Percentiles rank a stretch among this genome's conserved stretches.
These are phyloP conservation scores for Monosporozyma solicola DNA, from an alignment of 805 yeast genomes.

Conservation along the genomic window DNA sequence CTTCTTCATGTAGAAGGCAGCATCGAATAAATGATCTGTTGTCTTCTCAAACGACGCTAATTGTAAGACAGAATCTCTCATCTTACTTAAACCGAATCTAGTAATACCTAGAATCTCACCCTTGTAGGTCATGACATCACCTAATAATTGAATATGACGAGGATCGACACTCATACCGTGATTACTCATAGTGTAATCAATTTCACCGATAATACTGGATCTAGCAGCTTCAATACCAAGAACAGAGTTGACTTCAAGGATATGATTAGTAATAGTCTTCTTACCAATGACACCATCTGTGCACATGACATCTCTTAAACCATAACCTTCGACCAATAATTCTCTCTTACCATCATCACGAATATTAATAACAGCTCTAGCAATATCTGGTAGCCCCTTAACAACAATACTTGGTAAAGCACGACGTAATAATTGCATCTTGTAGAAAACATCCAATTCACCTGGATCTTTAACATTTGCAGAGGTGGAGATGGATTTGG, in stretches of 20 bases:
- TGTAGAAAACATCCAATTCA: slow-evolving; percentile 58
- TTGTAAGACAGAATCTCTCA: slow-evolving; percentile 96
- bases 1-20: slow-evolving; percentile 94
- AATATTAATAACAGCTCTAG: slow-evolving; percentile 95
- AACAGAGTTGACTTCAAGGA: slow-evolving; percentile 79
- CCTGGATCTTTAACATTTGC: slow-evolving; percentile 32
- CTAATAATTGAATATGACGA: slow-evolving; percentile 93
- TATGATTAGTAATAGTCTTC: slow-evolving; percentile 83
- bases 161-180: slow-evolving; percentile 99
- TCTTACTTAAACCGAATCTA: slow-evolving; percentile 93
- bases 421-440: slow-evolving; percentile 84
- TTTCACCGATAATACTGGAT: slow-evolving; percentile 83
- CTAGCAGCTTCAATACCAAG: slow-evolving; percentile 98
- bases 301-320: slow-evolving; percentile 90
- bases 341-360: slow-evolving; percentile 81
- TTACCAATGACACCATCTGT: slow-evolving; percentile 94
- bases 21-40: slow-evolving; percentile 96
- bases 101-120: slow-evolving; percentile 98
- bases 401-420: slow-evolving; percentile 81
- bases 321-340: slow-evolving; percentile 94
- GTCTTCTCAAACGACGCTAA: slow-evolving; percentile 97
- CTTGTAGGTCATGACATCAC: slow-evolving; percentile 98
- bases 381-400: slow-evolving; percentile 82
- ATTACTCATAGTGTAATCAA: slow-evolving; percentile 95
- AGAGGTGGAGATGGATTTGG: slow-evolving; percentile 36